Base-by-base conservation (phyloP, 2,329 filamentous ascomycete genomes). In the Pyrenophora graminea region DNA sequence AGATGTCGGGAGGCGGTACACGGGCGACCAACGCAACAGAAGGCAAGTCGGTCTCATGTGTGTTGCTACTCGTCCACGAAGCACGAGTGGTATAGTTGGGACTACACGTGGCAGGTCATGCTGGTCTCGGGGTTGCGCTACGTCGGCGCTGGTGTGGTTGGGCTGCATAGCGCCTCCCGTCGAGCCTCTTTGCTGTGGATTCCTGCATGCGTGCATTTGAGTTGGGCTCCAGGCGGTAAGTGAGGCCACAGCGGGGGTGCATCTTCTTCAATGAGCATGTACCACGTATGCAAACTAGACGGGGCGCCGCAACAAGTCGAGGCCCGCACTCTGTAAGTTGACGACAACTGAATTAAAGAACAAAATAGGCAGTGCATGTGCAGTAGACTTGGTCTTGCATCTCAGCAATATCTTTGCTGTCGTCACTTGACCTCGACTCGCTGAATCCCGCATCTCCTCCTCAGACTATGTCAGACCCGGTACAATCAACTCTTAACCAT, bases 401-500 rank as follows among this genome's bases (percentile, higher is more conserved):
- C 40, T 39, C 31, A 50, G 42, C 34, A 44, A 44, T 34, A 30
- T 25, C 32, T 38, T 39, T n/a, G 40, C 45, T 39, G 41, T 40
- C 39, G 41, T 48, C 40, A 50, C 45, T 33, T 36, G 33, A 17
- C 21, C 39, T 43, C 32, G 40, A 34, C 8, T 25, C 21, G 7
- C 34, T 17, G 23, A 33, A 48, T 53, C 51, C 53, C 45, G 53
- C 55, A 41, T 17, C 49, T 51, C 53, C 49, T 51, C 53, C 33
- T 33, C 56, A 66, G 64, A 63, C 61, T 63, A 72, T 72, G 69
- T 71, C 61, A 62, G 60, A 62, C 53, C 60, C 63, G 62, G 57
- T 61, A 50, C 53, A 56, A 48, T 42, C 27, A 41, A 63, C 54
- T 38, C 58, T 53, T 59, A 56, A 60, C 48, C 64, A 67, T 58